A percentile compares a stretch with the other conserved stretches of the same genome.
Conservation (phyloP, 805 yeast species). For the Wickerhamomyces chambardii region DNA sequence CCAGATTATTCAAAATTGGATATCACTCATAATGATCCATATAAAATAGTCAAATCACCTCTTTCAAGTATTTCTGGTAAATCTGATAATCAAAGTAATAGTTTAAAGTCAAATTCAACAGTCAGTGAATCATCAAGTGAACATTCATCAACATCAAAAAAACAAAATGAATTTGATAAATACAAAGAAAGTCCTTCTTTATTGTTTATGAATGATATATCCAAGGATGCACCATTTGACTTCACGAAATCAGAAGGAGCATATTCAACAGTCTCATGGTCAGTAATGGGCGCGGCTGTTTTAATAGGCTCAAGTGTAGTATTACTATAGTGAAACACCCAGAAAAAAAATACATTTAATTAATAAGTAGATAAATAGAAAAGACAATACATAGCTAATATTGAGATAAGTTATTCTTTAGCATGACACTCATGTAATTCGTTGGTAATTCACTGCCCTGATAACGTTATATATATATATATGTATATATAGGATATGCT, state of each 20-base stretch:
- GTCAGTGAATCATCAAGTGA: too few relatives aligned
- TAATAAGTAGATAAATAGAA: too few relatives aligned
- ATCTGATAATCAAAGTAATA: background rate
- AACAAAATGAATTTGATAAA: background rate
- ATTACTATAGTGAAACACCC: background rate
- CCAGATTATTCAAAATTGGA: background rate
- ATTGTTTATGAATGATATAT: background rate
- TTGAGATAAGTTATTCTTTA: too few relatives aligned
- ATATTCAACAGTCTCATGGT: background rate
- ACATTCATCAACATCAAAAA: background rate
- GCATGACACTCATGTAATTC: too few relatives aligned
- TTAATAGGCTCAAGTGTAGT: slow-evolving; percentile 1
- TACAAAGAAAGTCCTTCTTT: background rate
- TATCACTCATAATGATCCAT: background rate
- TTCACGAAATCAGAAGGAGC: slow-evolving; percentile 1
- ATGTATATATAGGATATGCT: too few relatives aligned
- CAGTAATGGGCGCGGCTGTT: slow-evolving; percentile 1
- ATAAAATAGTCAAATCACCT: background rate
- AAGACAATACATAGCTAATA: too few relatives aligned
- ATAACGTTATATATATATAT: too few relatives aligned
- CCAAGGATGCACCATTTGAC: background rate
- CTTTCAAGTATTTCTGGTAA: background rate
- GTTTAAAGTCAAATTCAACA: too few relatives aligned
- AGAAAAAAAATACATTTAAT: too few relatives aligned
- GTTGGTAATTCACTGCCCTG: too few relatives aligned